Base-by-base conservation (phyloP, 176 grass and related monocot genomes). In the Melocanna baccifera region DNA sequence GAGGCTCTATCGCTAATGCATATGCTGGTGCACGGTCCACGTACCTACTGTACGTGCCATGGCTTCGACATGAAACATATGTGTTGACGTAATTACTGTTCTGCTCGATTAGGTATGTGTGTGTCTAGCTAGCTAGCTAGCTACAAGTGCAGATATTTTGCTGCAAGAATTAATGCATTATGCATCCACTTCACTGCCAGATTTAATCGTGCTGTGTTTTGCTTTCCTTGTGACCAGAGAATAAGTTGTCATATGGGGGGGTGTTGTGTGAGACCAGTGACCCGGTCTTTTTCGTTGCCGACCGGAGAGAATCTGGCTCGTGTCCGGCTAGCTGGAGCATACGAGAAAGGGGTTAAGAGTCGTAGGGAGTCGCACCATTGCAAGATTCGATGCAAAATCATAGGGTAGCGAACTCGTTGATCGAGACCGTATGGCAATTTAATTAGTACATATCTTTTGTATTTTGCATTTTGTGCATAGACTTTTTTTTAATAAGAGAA, bases 321-420 rank as follows among this genome's bases (percentile, higher is more conserved):
- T 67, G 43, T 67, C 62, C 11, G 43, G 12, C 46, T 68, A 81
- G 29, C 22, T 41, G 48, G 22, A 53, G 78, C 69, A 81, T 81
- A 69, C 56, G 65, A 11, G 40, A 83, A 73, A 83, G 12, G 2
- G n/a, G 40, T 9, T 16, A n/a, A n/a, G n/a, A n/a, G n/a, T n/a
- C n/a, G n/a, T n/a, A 72, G 23, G 18, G 4, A 55, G 16, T 72
- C 34, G 51, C 68, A 59, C 67, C 52, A 43, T 59, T 59, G 25
- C 9, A 83, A 62, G 16, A 83, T 61, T 79, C 77, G 34, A 52
- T 47, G 46, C 62, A 47, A 13, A 26, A 76, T 76, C 75, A 10
- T 18, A 77, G 34, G 23, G 45, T 14, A 18, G 25, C 10, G 45
- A 73, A 50, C 45, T 11, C 15, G 14, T 51, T 45, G 62, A 18